Conservation (phyloP, 2,329 filamentous ascomycete species). For the Ilyonectria sp. region DNA sequence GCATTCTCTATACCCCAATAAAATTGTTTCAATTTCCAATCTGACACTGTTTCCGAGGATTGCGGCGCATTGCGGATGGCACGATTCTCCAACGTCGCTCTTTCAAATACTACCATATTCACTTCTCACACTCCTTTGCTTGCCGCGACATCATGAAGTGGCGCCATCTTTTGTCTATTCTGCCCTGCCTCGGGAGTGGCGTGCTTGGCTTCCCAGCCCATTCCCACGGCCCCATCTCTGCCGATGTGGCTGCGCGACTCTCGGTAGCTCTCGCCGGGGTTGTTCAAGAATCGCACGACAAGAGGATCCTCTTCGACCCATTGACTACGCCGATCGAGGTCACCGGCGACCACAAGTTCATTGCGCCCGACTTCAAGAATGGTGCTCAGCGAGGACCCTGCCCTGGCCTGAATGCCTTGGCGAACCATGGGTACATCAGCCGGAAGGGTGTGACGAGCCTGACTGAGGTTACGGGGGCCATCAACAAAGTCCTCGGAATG, state of each 20-base stretch:
- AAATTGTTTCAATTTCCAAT: constrained; percentile 22
- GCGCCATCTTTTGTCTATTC: constrained; percentile 1
- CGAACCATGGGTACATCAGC: constrained; percentile 55
- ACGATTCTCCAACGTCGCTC: not conserved
- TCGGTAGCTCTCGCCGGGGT: constrained; percentile 21
- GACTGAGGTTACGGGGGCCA: constrained; percentile 29
- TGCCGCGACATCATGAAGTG: constrained; percentile 18
- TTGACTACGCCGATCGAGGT: constrained; percentile 39
- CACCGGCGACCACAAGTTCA: constrained; percentile 44
- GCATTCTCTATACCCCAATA: constrained; percentile 8
- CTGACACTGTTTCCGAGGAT: not conserved
- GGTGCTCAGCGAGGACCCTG: constrained; percentile 50
- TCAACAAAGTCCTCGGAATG: constrained; percentile 61
- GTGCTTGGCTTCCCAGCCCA: constrained; percentile 20
- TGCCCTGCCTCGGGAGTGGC: constrained; percentile 11
- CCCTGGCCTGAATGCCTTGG: constrained; percentile 55
- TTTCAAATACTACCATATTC: not conserved
- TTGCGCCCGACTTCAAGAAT: constrained; percentile 43
- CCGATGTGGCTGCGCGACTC: constrained; percentile 4
- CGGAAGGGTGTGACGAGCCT: constrained; percentile 39
- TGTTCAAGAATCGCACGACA: constrained; percentile 32
- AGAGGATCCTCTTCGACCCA: constrained; percentile 39
- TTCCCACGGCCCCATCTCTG: not conserved
- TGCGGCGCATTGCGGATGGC: not conserved
- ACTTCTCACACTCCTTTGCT: not conserved